Conservation (phyloP, 139 green algal species). For the Parachlorella kessleri region DNA sequence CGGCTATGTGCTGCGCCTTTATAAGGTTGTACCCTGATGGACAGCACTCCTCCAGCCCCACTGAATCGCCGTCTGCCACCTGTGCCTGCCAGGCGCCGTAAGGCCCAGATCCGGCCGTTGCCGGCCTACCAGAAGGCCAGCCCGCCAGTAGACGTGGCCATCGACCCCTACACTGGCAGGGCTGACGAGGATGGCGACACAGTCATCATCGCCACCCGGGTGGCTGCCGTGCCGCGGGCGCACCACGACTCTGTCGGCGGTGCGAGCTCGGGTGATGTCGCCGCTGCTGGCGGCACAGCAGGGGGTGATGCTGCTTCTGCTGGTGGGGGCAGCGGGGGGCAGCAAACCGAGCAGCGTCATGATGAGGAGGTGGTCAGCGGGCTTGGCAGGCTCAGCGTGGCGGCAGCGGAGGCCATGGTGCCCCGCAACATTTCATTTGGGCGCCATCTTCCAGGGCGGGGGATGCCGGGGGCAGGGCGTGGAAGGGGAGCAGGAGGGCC, state of each 20-base stretch:
- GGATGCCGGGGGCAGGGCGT: not conserved
- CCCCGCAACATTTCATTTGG: not conserved
- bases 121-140: slow-evolving; percentile 15
- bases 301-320: too few relatives aligned
- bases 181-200: not conserved
- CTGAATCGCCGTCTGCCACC: too few relatives aligned
- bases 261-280: not conserved
- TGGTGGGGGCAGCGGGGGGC: too few relatives aligned
- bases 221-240: too few relatives aligned
- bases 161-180: not conserved
- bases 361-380: not conserved
- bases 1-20: too few relatives aligned
- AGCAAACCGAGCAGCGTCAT: too few relatives aligned
- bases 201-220: not conserved
- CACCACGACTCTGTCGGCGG: too few relatives aligned
- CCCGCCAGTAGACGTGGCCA: not conserved
- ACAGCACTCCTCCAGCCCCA: too few relatives aligned
- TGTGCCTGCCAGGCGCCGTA: slow-evolving; percentile 12
- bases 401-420: not conserved
- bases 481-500: not conserved
- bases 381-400: not conserved
- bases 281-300: not conserved
- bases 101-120: slow-evolving; percentile 29
- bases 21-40: too few relatives aligned
- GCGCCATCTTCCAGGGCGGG: not conserved